phyloP scores from a whole-genome alignment of 2,329 filamentous ascomycete genomes.

The Calycina marina region DNA sequence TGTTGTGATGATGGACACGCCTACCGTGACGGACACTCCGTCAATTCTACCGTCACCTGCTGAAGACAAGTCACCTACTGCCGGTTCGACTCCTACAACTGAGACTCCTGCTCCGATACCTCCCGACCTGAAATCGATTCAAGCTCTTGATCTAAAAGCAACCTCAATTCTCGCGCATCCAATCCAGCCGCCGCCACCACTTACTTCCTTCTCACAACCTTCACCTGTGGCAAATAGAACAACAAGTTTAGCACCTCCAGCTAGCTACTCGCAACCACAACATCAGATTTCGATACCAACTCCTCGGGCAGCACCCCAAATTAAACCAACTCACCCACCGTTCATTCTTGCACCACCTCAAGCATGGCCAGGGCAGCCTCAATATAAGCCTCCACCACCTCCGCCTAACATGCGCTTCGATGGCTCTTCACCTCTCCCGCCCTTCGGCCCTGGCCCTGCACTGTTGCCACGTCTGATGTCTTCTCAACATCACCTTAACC shows the following conservation, averaged over 20 bases:
- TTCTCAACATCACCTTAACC: constrained; percentile 6
- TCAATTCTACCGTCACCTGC: neutral
- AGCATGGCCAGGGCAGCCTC: constrained; percentile 3
- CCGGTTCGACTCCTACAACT: neutral
- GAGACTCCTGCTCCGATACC: neutral
- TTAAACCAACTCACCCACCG: constrained; percentile 4
- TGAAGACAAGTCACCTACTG: neutral
- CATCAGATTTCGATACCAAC: constrained; percentile 10
- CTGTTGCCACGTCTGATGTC: constrained; percentile 12
- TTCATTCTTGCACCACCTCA: constrained; percentile 4
- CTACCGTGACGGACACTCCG: neutral
- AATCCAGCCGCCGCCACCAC: neutral
- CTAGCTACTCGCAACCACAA: constrained; percentile 3
- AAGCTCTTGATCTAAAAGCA: too few relatives aligned
- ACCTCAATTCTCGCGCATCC: neutral
- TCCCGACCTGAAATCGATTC: neutral
- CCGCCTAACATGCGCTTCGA: constrained; percentile 17
- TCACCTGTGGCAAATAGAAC: constrained; percentile 2
- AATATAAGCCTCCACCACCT: constrained; percentile 6
- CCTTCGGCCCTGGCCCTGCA: constrained; percentile 19
- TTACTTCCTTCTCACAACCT: neutral
- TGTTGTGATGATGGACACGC: neutral
- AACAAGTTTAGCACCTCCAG: neutral
- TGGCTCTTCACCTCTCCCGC: constrained; percentile 19
- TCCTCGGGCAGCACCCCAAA: constrained; percentile 3